These are phyloP conservation scores for Gymnopilus junonius DNA, from an alignment of 768 basidiomycete genomes.

Conservation along the genomic window DNA sequence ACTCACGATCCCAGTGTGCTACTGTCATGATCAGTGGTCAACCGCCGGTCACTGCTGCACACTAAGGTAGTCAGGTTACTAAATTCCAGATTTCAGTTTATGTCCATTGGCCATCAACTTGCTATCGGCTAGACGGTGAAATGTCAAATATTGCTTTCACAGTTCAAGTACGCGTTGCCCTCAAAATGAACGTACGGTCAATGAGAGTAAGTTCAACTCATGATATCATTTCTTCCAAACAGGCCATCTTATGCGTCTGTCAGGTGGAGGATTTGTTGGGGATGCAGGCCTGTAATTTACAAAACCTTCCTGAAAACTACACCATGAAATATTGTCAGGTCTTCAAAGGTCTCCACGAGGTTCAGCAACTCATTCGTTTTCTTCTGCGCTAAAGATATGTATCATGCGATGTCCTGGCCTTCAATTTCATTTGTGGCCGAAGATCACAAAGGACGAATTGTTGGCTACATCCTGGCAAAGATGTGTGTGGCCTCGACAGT, in stretches of 20 bases:
- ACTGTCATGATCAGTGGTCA: too few relatives aligned
- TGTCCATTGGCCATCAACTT: too few relatives aligned
- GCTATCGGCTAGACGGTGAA: neutral
- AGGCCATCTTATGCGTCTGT: neutral
- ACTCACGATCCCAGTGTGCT: too few relatives aligned
- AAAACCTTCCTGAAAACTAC: slow-evolving; percentile 95
- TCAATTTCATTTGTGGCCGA: slow-evolving; percentile 93
- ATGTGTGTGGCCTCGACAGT: slow-evolving; percentile 72
- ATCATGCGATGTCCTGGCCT: slow-evolving; percentile 96
- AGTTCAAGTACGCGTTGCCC: neutral
- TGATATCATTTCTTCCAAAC: slow-evolving; percentile 4
- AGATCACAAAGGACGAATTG: slow-evolving; percentile 87
- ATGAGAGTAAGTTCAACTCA: slow-evolving; percentile 39
- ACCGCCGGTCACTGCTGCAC: too few relatives aligned
- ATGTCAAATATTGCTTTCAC: neutral
- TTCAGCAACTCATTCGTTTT: neutral
- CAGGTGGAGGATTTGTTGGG: slow-evolving; percentile 89
- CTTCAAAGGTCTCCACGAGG: neutral
- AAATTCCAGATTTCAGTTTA: too few relatives aligned
- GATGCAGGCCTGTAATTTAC: slow-evolving; percentile 96
- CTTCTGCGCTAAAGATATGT: slow-evolving; percentile 60
- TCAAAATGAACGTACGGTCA: slow-evolving; percentile 49
- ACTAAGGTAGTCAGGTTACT: too few relatives aligned
- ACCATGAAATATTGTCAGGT: slow-evolving; percentile 76
- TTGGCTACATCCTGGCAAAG: slow-evolving; percentile 95